Percentiles rank a stretch among this genome's conserved stretches.
Conservation (phyloP, 129 eudicot species). For the Tanacetum coccineum region DNA sequence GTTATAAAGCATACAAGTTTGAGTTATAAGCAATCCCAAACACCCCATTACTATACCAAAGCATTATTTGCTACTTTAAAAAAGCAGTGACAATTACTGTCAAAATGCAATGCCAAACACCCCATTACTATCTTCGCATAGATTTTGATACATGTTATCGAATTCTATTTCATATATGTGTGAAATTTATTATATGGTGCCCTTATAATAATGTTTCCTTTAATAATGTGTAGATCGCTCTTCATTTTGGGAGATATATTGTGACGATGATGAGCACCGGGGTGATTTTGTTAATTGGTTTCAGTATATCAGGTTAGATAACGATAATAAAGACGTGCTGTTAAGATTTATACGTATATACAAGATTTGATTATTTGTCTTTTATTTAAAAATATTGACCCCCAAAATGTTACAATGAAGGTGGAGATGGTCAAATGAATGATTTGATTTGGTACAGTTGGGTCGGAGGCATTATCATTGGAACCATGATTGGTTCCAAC, state of each 20-base stretch:
- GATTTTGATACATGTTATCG: too few species aligned
- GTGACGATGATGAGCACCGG: constrained; percentile 98
- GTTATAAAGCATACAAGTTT: too few species aligned
- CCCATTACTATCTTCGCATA: not conserved
- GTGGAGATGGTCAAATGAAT: constrained; percentile 64
- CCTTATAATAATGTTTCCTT: not conserved
- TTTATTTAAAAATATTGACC: constrained; percentile 8
- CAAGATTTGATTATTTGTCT: constrained; percentile 12
- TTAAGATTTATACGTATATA: not conserved
- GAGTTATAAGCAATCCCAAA: too few species aligned
- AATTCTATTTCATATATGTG: too few species aligned
- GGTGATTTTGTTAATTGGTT: constrained; percentile 66
- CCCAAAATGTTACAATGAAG: constrained; percentile 32
- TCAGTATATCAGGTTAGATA: constrained; percentile 72
- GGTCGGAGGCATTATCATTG: constrained; percentile 94
- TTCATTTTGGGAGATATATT: constrained; percentile 84
- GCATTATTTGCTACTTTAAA: too few species aligned
- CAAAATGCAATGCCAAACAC: too few species aligned
- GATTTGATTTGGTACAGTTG: constrained; percentile 69
- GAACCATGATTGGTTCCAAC: constrained; percentile 92
- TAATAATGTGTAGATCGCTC: constrained; percentile 51
- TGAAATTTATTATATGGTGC: too few species aligned
- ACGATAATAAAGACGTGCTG: not conserved
- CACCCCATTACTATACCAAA: constrained; percentile 7
- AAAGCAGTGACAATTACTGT: too few species aligned